Conservation (phyloP, 2,329 filamentous ascomycete species). For the Fusarium floridanum region DNA sequence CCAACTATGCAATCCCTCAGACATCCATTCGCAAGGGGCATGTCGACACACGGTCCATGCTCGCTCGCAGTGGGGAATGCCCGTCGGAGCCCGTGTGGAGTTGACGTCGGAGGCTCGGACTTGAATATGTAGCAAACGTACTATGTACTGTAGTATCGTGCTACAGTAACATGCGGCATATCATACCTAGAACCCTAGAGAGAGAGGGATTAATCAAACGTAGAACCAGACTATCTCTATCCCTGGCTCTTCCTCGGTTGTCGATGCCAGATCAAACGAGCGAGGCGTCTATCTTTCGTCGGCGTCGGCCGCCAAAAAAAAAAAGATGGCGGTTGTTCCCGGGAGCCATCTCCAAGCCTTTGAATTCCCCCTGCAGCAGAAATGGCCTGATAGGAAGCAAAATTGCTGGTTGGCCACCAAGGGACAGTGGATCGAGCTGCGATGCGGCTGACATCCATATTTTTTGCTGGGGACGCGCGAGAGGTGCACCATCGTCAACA, state of each 20-base stretch:
- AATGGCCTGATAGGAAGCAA: constrained; percentile 40
- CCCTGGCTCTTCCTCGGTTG: constrained; percentile 21
- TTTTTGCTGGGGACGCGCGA: neutral
- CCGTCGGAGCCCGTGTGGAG: neutral
- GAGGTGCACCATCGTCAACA: neutral
- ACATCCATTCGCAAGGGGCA: neutral
- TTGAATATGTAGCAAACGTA: neutral
- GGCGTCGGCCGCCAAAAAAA: constrained; percentile 29
- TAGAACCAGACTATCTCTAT: neutral
- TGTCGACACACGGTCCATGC: neutral
- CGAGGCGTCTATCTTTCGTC: constrained; percentile 8
- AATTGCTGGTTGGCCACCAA: constrained; percentile 31
- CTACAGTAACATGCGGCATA: neutral
- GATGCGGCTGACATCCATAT: constrained; percentile 26
- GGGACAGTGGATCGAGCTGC: constrained; percentile 29
- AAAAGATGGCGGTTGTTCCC: constrained; percentile 24
- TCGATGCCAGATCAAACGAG: constrained; percentile 3
- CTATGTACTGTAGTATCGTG: neutral
- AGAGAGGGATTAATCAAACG: constrained; percentile 4
- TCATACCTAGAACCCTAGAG: neutral
- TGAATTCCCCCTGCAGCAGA: constrained; percentile 37
- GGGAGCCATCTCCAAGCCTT: constrained; percentile 19
- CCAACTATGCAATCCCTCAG: neutral
- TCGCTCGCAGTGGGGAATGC: neutral
- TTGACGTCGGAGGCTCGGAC: neutral